phyloP scores from a whole-genome alignment of 2,329 filamentous ascomycete species.

The Beauveria asiatica region DNA sequence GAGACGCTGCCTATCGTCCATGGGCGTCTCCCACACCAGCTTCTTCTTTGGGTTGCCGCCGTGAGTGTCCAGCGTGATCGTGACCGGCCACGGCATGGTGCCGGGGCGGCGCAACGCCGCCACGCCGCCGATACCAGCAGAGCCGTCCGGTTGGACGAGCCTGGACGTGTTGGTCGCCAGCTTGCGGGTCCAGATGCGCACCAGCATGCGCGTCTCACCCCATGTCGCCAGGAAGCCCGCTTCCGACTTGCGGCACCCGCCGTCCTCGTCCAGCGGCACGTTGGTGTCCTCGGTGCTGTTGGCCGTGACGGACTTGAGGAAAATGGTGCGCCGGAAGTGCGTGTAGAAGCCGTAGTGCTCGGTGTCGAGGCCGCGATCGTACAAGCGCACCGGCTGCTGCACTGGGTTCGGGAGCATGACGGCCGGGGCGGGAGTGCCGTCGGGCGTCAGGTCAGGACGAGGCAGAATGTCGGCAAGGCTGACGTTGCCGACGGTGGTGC shows the following conservation, averaged over 20 bases:
- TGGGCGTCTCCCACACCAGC: slow-evolving; percentile 43
- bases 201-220: slow-evolving; percentile 52
- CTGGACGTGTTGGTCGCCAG: slow-evolving; percentile 35
- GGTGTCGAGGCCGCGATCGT: slow-evolving; percentile 67
- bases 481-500: slow-evolving; percentile 15
- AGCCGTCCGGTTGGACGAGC: slow-evolving; percentile 22
- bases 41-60: slow-evolving; percentile 47
- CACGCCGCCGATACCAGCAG: slow-evolving; percentile 16
- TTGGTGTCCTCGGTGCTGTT: slow-evolving; percentile 34
- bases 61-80: slow-evolving; percentile 53
- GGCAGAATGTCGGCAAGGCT: slow-evolving; percentile 45
- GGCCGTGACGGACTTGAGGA: slow-evolving; percentile 54
- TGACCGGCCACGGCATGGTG: slow-evolving; percentile 56
- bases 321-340: slow-evolving; percentile 83
- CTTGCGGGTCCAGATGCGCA: slow-evolving; percentile 55
- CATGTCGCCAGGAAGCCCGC: slow-evolving; percentile 50
- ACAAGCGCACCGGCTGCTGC: slow-evolving; percentile 76
- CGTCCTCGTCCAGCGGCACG: slow-evolving; percentile 42
- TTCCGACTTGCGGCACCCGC: slow-evolving; percentile 44
- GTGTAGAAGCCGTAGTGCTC: slow-evolving; percentile 95
- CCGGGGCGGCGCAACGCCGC: slow-evolving; percentile 37
- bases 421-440: slow-evolving; percentile 66
- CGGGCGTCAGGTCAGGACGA: slow-evolving; percentile 49
- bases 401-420: slow-evolving; percentile 61
- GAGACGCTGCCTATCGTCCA: slow-evolving; percentile 39